Evolutionary conservation across 305 asterid genomes (phyloP).

Genomic region (Fraxinus ornus): DNA sequence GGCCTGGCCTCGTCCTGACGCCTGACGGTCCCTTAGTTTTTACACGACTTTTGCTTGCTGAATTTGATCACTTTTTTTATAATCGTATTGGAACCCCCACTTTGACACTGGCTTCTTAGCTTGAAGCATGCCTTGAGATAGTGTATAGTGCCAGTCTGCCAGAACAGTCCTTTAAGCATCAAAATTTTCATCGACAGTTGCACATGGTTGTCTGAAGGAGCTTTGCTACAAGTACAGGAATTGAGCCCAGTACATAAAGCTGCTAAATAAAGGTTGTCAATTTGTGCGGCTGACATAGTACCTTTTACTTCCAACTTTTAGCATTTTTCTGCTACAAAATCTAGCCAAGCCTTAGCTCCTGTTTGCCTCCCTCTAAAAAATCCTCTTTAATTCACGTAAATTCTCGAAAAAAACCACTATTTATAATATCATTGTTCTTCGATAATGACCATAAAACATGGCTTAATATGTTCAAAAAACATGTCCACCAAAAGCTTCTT

Average conservation of each 20-base stretch:
- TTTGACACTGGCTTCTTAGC: background rate
- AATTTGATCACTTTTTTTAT: background rate
- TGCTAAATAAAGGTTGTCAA: constrained; percentile 5
- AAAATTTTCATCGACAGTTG: too few relatives aligned
- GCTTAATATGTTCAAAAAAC: background rate
- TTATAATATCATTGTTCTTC: too few relatives aligned
- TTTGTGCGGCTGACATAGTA: background rate
- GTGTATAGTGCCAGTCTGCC: too few relatives aligned
- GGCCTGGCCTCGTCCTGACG: background rate
- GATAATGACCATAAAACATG: too few relatives aligned
- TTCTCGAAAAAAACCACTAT: too few relatives aligned
- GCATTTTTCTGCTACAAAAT: background rate
- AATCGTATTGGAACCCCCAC: background rate
- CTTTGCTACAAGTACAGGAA: too few relatives aligned
- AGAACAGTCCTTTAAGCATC: too few relatives aligned
- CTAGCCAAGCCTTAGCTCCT: background rate
- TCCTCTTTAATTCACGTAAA: too few relatives aligned
- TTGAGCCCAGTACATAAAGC: background rate
- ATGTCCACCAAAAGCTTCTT: background rate
- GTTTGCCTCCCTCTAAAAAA: too few relatives aligned
- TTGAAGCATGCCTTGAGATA: too few relatives aligned
- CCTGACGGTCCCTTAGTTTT: background rate
- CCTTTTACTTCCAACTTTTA: background rate
- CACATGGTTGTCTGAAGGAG: too few relatives aligned
- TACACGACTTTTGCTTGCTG: background rate